Evolutionary conservation across 805 yeast genomes (phyloP), one percentile per base, ranked within the genome.

Genomic region (Cyberlindnera mycetangii): DNA sequence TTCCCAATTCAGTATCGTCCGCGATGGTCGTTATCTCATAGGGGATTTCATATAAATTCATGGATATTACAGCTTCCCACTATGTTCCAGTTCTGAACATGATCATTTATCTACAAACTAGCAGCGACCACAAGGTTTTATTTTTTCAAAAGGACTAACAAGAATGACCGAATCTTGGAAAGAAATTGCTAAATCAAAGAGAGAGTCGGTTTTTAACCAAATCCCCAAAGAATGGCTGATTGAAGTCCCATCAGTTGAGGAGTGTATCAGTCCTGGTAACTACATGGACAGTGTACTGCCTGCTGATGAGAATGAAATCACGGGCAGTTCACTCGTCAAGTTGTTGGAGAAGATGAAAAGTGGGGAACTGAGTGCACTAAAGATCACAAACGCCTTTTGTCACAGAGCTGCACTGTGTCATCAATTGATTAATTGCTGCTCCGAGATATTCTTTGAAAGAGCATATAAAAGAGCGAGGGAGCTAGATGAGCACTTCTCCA

Each of bases 361-460:
- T 18, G 41, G 41, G 31, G 48, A 56, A 37, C 67, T 67, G 66
- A 53, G 66, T 5, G 56, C 82, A 1, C 55, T 62, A 0, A 68
- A 73, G 38, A 79, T 79, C 20, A 15, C 85, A 5, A 65, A 24
- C 12, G 81, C 85, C 1, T 80, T 73, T 58, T 70, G 78, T 51
- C 79, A 79, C 53, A 61, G 85, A 37, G 77, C 85, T 2, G 70
- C 79, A 4, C 55, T 77, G 14, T 79, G 79, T 1, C 83, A 78
- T 48, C 84, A 79, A 52, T 60, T 80, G 46, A 59, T 62, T 45
- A 71, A 62, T 47, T 60, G 61, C 45, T 42, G 57, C 8, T 47
- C 59, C 4, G 66, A 63, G 42, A 51, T 62, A 16, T 79, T 83
- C 53, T 67, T 77, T 32, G 77, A 76, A 16, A 73, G 74, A 40